Percentiles rank a stretch among this genome's conserved stretches.
Evolutionary conservation across 1,284 basidiomycete species (phyloP).

Genomic region (Pseudozyma pruni): DNA sequence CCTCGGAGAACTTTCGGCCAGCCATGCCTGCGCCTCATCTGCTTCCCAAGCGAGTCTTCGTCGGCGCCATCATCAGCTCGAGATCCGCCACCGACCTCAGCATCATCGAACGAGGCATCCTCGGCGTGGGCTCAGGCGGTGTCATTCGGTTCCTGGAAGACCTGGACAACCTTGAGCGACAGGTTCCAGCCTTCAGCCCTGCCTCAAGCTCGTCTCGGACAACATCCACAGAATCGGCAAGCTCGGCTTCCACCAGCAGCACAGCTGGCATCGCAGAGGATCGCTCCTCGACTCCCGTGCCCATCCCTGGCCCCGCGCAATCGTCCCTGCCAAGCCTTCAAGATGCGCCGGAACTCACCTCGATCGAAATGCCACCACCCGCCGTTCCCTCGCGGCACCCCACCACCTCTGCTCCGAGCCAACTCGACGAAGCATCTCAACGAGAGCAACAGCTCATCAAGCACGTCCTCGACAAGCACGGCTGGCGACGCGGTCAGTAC

Average conservation of each 20-base stretch:
- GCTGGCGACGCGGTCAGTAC: constrained; percentile 64
- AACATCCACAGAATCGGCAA: constrained; percentile 18
- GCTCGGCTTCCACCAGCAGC: constrained; percentile 27
- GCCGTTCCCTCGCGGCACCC: constrained; percentile 29
- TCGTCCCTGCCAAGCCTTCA: constrained; percentile 17
- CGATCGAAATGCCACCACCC: constrained; percentile 45
- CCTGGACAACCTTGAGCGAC: constrained; percentile 41
- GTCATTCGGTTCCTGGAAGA: constrained; percentile 62
- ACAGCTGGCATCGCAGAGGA: constrained; percentile 22
- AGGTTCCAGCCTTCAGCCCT: constrained; percentile 6
- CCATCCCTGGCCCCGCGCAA: constrained; percentile 31
- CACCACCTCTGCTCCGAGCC: constrained; percentile 3
- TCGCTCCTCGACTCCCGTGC: constrained; percentile 48
- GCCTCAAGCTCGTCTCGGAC: constrained; percentile 6
- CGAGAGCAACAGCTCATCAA: constrained; percentile 44
- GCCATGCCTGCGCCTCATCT: constrained; percentile 52
- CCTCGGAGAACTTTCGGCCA: constrained; percentile 51
- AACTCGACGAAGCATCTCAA: constrained; percentile 23
- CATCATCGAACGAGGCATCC: constrained; percentile 52
- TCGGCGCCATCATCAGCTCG: constrained; percentile 59
- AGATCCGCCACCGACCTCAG: constrained; percentile 42
- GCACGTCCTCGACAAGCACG: constrained; percentile 42
- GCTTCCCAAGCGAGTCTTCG: constrained; percentile 55
- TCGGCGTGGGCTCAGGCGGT: constrained; percentile 59
- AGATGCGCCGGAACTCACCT: constrained; percentile 40